Evolutionary conservation across 1,139 yeast species (phyloP).

Genomic region (Candida pseudocylindracea): DNA sequence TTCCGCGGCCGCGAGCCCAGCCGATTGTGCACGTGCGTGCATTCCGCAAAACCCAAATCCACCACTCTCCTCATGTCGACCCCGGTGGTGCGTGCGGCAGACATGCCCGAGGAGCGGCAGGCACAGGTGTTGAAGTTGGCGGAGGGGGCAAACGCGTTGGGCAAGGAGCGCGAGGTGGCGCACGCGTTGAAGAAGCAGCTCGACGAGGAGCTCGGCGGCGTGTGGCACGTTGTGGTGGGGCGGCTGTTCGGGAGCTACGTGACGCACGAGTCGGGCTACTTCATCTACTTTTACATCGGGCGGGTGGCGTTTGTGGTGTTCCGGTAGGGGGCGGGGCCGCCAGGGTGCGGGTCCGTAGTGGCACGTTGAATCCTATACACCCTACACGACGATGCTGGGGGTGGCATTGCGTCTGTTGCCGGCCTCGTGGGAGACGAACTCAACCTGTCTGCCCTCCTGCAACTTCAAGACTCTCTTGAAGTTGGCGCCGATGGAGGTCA

Average conservation of each 20-base stretch:
- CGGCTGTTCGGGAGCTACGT: slow-evolving; percentile 85
- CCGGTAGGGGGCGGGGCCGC: too few species aligned
- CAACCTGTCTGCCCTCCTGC: slow-evolving; percentile 46
- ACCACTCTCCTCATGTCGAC: too few species aligned
- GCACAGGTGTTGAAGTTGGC: slow-evolving; percentile 32
- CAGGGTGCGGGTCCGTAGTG: too few species aligned
- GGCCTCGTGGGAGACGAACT: slow-evolving; percentile 43
- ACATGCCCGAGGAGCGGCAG: slow-evolving; percentile 33
- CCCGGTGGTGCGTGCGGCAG: slow-evolving; percentile 18
- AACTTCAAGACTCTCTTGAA: slow-evolving; percentile 65
- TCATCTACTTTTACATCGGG: slow-evolving; percentile 69
- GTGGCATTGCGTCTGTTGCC: background rate
- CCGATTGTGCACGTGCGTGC: too few species aligned
- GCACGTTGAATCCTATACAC: too few species aligned
- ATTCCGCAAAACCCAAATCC: too few species aligned
- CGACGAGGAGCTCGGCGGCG: slow-evolving; percentile 40
- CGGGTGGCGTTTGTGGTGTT: slow-evolving; percentile 63
- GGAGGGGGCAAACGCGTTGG: slow-evolving; percentile 20
- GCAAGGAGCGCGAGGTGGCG: slow-evolving; percentile 57
- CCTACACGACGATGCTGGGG: too few species aligned
- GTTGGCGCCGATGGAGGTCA: slow-evolving; percentile 56
- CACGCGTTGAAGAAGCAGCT: slow-evolving; percentile 56
- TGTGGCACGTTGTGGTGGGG: slow-evolving; percentile 96
- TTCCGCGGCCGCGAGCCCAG: too few species aligned
- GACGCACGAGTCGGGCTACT: slow-evolving; percentile 72